These are phyloP conservation scores for Cyclanthera cordifolia DNA, from an alignment of 306 rosid species.

Conservation along the genomic window DNA sequence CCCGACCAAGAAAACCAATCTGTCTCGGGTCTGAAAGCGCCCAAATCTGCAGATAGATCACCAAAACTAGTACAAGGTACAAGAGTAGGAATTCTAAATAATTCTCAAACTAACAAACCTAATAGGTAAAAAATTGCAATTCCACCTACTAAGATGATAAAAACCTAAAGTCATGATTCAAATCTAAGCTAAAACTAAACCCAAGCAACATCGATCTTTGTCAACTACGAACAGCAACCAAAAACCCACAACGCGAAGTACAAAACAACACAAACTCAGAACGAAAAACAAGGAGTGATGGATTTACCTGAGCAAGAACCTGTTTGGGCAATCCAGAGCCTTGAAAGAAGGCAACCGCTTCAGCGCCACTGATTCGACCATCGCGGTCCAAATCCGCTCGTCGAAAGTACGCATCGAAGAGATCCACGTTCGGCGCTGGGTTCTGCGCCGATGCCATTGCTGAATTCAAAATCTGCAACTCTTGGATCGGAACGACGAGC, in stretches of 20 bases:
- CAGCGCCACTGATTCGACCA: constrained; percentile 86
- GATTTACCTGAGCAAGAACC: constrained; percentile 78
- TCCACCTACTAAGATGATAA: background rate
- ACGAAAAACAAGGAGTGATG: background rate
- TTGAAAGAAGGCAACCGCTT: constrained; percentile 89
- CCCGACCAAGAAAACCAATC: constrained; percentile 67
- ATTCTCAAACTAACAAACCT: background rate
- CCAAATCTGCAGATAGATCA: constrained; percentile 65
- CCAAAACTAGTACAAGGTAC: constrained; percentile 1
- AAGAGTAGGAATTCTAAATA: background rate
- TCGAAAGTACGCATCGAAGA: constrained; percentile 88
- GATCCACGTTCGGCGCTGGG: constrained; percentile 72
- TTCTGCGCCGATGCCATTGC: constrained; percentile 58
- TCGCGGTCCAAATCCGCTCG: constrained; percentile 97
- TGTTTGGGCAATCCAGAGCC: constrained; percentile 79
- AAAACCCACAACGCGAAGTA: background rate
- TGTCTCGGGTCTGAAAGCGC: constrained; percentile 66
- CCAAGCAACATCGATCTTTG: background rate
- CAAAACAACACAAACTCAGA: background rate
- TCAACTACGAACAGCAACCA: background rate
- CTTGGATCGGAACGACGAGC: constrained; percentile 41
- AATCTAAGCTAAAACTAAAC: constrained; percentile 1
- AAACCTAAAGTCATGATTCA: background rate
- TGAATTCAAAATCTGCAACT: constrained; percentile 26
- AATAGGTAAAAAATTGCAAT: background rate